phyloP scores from a whole-genome alignment of 257 asterid species.

The Echites panduratus region DNA sequence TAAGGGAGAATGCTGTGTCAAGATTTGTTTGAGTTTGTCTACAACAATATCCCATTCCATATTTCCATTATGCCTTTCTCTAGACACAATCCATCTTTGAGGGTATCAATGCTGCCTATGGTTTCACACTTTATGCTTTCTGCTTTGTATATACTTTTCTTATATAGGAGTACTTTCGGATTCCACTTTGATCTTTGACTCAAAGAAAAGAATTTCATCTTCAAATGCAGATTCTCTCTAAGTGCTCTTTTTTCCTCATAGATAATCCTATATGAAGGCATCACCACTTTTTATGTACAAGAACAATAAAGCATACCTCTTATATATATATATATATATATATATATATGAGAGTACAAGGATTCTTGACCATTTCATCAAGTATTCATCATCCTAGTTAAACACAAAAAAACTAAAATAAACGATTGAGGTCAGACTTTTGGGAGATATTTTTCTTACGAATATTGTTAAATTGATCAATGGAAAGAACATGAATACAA shows the following conservation, averaged over 20 bases:
- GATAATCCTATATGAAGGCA: not conserved
- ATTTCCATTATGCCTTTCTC: conserved; percentile 33
- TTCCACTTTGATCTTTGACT: conserved; percentile 29
- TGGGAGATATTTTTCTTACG: no score
- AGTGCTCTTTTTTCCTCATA: not conserved
- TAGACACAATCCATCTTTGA: conserved; percentile 34
- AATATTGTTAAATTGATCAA: no score
- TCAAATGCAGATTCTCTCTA: conserved; percentile 6
- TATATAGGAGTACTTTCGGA: conserved; percentile 24
- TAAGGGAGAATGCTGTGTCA: conserved; percentile 18
- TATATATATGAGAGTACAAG: no score
- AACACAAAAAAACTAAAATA: not conserved
- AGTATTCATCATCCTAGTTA: not conserved
- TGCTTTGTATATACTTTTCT: conserved; percentile 36
- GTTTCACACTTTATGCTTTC: conserved; percentile 28
- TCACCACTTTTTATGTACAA: not conserved
- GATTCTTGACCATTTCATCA: not conserved
- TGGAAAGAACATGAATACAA: no score
- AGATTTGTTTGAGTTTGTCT: not conserved
- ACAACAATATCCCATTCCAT: not conserved
- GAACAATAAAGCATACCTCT: not conserved
- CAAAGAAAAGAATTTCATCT: conserved; percentile 37
- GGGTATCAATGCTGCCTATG: conserved; percentile 26
- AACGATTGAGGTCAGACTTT: no score
- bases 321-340: no score